Percentiles rank a stretch among this genome's conserved stretches.
phyloP scores from a whole-genome alignment of 495 filamentous ascomycete species.

The Cryomyces minteri region DNA sequence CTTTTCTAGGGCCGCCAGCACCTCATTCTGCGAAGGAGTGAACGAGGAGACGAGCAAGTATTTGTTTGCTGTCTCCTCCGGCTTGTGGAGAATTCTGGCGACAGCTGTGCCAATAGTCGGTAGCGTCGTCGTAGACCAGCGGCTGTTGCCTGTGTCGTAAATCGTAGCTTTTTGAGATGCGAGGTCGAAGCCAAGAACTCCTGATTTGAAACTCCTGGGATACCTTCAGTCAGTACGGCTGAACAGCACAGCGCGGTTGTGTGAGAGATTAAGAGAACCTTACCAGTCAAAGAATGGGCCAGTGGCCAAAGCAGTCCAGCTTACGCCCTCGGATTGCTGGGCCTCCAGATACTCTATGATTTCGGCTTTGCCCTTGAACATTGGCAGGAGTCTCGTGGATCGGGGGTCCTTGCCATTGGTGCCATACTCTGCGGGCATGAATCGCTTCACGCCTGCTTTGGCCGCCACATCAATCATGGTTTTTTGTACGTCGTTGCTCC shows the following conservation, averaged over 20 bases:
- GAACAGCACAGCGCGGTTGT: too few relatives aligned
- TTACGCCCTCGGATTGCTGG: not conserved
- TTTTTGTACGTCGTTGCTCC: slow-evolving; percentile 17
- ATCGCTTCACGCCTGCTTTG: slow-evolving; percentile 30
- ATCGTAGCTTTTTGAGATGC: not conserved
- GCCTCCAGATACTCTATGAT: slow-evolving; percentile 2
- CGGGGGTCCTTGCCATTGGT: slow-evolving; percentile 3
- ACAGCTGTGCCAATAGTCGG: slow-evolving; percentile 1
- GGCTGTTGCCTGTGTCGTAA: slow-evolving; percentile 2
- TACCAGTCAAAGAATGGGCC: slow-evolving; percentile 4
- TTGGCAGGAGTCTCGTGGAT: not conserved
- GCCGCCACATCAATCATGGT: slow-evolving; percentile 33
- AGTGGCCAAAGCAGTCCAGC: slow-evolving; percentile 1
- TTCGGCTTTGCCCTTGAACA: not conserved
- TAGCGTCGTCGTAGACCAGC: slow-evolving; percentile 2
- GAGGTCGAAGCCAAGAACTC: slow-evolving; percentile 1
- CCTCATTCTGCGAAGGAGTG: slow-evolving; percentile 2
- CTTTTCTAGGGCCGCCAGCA: slow-evolving; percentile 3
- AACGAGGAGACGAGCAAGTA: slow-evolving; percentile 2
- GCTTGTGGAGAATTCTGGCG: slow-evolving; percentile 1
- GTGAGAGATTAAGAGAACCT: not conserved
- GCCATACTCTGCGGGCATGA: slow-evolving; percentile 35
- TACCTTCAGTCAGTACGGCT: too few relatives aligned
- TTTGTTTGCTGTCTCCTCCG: slow-evolving; percentile 2
- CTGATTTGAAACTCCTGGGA: not conserved